phyloP scores from a whole-genome alignment of 371 early-diverging fungal species.

The Mortierella sp. region DNA sequence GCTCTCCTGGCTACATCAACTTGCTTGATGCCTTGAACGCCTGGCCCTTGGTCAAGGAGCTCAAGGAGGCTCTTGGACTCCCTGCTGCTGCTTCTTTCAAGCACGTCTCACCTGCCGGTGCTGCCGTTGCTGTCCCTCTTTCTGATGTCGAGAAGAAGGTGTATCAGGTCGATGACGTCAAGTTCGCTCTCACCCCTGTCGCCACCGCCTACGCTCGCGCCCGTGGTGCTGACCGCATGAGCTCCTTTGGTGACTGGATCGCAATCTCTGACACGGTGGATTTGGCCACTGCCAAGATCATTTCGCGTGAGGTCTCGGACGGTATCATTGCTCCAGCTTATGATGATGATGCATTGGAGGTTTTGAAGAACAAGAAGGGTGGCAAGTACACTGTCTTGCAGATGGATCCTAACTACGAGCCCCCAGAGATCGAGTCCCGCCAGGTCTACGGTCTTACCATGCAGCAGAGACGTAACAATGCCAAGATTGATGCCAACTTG shows the following conservation, averaged over 20 bases:
- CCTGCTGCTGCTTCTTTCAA: conserved; percentile 98
- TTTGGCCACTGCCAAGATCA: conserved; percentile 93
- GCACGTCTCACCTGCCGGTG: conserved; percentile 98
- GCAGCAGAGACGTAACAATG: conserved; percentile 92
- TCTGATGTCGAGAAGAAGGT: conserved; percentile 86
- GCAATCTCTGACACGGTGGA: conserved; percentile 92
- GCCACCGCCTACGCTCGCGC: conserved; percentile 91
- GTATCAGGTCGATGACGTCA: conserved; percentile 90
- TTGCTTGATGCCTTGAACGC: conserved; percentile 95
- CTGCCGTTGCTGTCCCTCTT: conserved; percentile 91
- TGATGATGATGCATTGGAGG: conserved; percentile 87
- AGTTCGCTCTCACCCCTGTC: conserved; percentile 76
- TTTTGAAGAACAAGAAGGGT: conserved; percentile 93
- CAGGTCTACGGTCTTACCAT: conserved; percentile 94
- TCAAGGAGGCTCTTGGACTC: conserved; percentile 72
- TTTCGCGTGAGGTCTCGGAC: conserved; percentile 95
- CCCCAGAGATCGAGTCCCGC: conserved; percentile 84
- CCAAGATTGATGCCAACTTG: conserved; percentile 74
- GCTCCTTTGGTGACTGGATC: conserved; percentile 98
- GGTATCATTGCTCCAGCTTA: conserved; percentile 97
- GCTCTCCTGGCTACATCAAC: conserved; percentile 98
- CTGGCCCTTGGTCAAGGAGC: conserved; percentile 94
- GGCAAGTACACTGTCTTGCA: conserved; percentile 95
- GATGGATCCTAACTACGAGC: conserved; percentile 92
- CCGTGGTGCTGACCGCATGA: conserved; percentile 97